A percentile compares a stretch with the other conserved stretches of the same genome.
Conservation (phyloP, 192 early-diverging fungal genomes). For the Spizellomyces sp. region DNA sequence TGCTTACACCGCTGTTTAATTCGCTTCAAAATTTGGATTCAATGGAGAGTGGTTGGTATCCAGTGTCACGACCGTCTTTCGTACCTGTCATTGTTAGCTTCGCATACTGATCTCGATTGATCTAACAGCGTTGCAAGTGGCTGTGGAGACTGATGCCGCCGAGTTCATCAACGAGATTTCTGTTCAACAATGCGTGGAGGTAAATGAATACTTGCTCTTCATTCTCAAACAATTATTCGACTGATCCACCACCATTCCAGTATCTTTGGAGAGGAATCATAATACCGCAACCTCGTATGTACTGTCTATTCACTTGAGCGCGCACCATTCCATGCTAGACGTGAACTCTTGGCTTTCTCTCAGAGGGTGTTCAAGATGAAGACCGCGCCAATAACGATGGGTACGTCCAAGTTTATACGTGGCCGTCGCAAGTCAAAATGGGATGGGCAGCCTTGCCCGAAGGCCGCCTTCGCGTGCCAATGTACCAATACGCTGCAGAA, state of each 20-base stretch:
- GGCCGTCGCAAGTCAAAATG: slow-evolving; percentile 8
- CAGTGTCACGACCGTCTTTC: not conserved
- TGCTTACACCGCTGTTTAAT: slow-evolving; percentile 22
- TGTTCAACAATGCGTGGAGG: slow-evolving; percentile 28
- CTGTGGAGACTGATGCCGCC: slow-evolving; percentile 22
- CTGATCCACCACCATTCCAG: not conserved
- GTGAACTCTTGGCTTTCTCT: not conserved
- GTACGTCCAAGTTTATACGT: slow-evolving; percentile 14
- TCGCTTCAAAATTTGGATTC: not conserved
- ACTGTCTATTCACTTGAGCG: not conserved
- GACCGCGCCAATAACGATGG: slow-evolving; percentile 16
- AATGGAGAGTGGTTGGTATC: slow-evolving; percentile 17
- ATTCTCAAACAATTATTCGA: not conserved
- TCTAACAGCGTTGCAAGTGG: slow-evolving; percentile 21
- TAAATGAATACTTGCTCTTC: not conserved
- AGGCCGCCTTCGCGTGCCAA: slow-evolving; percentile 21
- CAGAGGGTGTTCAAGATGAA: not conserved
- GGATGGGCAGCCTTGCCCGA: slow-evolving; percentile 24
- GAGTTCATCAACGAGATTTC: slow-evolving; percentile 22
- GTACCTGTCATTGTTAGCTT: not conserved
- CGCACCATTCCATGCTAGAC: not conserved
- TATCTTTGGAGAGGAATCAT: slow-evolving; percentile 31
- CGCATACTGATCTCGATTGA: not conserved
- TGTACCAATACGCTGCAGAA: slow-evolving; percentile 32
- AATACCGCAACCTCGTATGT: slow-evolving; percentile 23